A percentile compares a stretch with the other conserved stretches of the same genome.
Evolutionary conservation across 257 asterid genomes (phyloP).

Genomic region (Jacaranda copaia): DNA sequence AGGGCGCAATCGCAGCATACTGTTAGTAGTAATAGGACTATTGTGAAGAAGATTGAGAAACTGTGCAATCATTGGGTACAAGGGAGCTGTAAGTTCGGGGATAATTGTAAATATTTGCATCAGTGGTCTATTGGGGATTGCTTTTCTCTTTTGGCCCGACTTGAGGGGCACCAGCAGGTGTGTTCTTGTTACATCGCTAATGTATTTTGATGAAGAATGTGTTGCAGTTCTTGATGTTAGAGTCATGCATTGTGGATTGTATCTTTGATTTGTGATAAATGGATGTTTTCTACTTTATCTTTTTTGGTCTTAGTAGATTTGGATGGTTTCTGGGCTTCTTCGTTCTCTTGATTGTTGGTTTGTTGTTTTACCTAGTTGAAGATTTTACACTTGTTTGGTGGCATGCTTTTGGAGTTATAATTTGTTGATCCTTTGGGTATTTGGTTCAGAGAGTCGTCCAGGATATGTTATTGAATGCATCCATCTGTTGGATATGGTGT

Average conservation of each 20-base stretch:
- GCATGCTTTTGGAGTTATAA: not conserved
- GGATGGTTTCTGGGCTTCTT: not conserved
- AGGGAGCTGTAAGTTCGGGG: slow-evolving; percentile 59
- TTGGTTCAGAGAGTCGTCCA: not conserved
- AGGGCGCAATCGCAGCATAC: slow-evolving; percentile 42
- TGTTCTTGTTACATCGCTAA: not conserved
- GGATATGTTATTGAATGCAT: not conserved
- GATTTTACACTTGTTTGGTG: not conserved
- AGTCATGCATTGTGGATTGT: not conserved
- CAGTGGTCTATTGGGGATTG: slow-evolving; percentile 65
- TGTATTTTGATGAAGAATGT: not conserved
- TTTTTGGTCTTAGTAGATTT: not conserved
- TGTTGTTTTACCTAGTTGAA: slow-evolving; percentile 1
- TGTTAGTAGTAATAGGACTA: slow-evolving; percentile 29
- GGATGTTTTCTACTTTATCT: not conserved
- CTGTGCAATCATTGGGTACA: slow-evolving; percentile 60
- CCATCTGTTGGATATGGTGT: not conserved
- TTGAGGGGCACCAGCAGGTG: slow-evolving; percentile 76
- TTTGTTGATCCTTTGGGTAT: no score
- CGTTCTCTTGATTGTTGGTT: not conserved
- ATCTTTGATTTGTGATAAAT: not conserved
- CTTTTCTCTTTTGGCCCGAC: slow-evolving; percentile 57
- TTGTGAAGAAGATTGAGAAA: slow-evolving; percentile 47
- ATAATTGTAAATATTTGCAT: slow-evolving; percentile 63
- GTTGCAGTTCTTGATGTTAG: not conserved